phyloP scores from a whole-genome alignment of 2,329 filamentous ascomycete species.

The Fusarium sp. region DNA sequence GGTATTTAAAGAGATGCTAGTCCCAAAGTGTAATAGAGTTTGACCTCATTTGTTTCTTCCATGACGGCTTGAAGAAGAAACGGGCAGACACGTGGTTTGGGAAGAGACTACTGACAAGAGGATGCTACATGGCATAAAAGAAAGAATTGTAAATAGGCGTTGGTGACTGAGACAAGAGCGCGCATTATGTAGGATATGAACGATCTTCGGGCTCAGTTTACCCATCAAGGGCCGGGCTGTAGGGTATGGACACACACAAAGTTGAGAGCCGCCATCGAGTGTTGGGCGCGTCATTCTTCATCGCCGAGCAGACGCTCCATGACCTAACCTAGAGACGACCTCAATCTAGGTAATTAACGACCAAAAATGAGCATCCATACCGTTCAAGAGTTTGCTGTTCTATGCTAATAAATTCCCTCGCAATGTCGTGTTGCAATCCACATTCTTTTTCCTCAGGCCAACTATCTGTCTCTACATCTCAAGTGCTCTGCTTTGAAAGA shows the following conservation, averaged over 20 bases:
- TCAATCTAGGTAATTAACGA: too few relatives aligned
- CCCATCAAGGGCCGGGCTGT: too few relatives aligned
- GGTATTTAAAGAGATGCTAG: background rate
- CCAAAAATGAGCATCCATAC: too few relatives aligned
- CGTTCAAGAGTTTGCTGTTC: too few relatives aligned
- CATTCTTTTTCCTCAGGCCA: background rate
- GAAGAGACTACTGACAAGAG: background rate
- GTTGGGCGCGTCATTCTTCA: too few relatives aligned
- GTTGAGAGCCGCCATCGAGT: too few relatives aligned
- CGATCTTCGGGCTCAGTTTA: too few relatives aligned
- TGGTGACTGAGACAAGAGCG: background rate
- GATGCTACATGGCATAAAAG: background rate
- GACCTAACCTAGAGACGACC: too few relatives aligned
- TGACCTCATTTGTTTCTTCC: background rate
- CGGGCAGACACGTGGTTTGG: background rate
- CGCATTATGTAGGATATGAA: background rate
- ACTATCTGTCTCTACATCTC: background rate
- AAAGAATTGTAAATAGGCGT: background rate
- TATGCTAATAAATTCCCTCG: too few relatives aligned
- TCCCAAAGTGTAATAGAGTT: background rate
- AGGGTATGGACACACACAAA: too few relatives aligned
- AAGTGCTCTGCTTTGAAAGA: background rate
- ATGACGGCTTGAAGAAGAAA: background rate
- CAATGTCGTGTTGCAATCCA: background rate
- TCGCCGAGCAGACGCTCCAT: too few relatives aligned